These are phyloP conservation scores for Penicillium sp. DNA, from an alignment of 2,329 filamentous ascomycete genomes.

Conservation along the genomic window DNA sequence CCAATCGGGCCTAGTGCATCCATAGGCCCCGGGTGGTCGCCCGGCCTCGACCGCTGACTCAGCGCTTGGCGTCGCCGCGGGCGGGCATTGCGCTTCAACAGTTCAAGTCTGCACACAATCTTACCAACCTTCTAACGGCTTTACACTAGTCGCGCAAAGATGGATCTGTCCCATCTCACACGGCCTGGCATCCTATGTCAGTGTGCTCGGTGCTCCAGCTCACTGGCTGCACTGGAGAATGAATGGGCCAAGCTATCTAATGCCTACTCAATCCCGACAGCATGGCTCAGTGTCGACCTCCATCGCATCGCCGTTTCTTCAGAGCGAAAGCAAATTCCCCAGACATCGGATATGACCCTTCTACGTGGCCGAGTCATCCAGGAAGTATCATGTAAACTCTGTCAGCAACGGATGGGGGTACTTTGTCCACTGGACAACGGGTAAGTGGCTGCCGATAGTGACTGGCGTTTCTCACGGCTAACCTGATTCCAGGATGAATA, in stretches of 20 bases:
- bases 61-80: conserved; percentile 18
- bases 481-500: conserved; percentile 28
- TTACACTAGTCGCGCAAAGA: conserved; percentile 16
- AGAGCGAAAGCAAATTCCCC: conserved; percentile 37
- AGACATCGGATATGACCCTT: conserved; percentile 35
- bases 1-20: conserved; percentile 17
- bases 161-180: conserved; percentile 37
- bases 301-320: conserved; percentile 37
- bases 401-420: conserved; percentile 39
- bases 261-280: conserved; percentile 36
- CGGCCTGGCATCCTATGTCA: conserved; percentile 40
- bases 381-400: conserved; percentile 38
- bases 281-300: conserved; percentile 39
- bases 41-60: conserved; percentile 28
- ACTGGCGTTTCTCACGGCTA: background rate
- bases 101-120: conserved; percentile 22
- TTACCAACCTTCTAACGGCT: conserved; percentile 6
- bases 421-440: conserved; percentile 36
- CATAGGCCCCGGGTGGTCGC: background rate
- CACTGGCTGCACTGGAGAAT: conserved; percentile 41
- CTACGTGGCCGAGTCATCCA: conserved; percentile 37
- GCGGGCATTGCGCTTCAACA: background rate
- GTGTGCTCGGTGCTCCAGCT: conserved; percentile 40
- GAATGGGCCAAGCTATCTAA: conserved; percentile 41
- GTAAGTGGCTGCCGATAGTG: conserved; percentile 24